phyloP scores from a whole-genome alignment of 306 rosid genomes.

The Mimosa pudica region DNA sequence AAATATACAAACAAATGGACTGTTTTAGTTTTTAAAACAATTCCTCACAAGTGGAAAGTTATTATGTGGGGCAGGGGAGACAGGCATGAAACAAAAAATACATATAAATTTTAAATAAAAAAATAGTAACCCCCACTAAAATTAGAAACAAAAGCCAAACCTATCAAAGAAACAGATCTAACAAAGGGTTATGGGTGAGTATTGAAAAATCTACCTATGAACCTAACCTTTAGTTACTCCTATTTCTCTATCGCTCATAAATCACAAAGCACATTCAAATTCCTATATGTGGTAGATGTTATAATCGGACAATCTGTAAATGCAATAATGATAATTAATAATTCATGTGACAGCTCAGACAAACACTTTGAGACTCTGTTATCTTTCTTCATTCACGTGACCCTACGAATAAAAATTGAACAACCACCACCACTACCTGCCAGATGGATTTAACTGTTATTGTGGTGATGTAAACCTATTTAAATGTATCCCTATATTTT shows the following conservation, averaged over 20 bases:
- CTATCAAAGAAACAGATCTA: background rate
- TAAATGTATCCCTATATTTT: slow-evolving; percentile 12
- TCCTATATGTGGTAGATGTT: background rate
- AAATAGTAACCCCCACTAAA: background rate
- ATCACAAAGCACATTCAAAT: background rate
- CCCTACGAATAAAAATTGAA: background rate
- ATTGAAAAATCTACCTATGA: background rate
- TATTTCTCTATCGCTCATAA: background rate
- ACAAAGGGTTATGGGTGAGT: background rate
- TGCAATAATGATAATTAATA: slow-evolving; percentile 22
- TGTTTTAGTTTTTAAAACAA: background rate
- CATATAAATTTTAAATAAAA: background rate
- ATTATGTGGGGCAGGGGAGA: background rate
- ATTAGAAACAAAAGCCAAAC: background rate
- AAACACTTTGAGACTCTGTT: background rate
- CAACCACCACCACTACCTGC: background rate
- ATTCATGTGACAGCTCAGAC: slow-evolving; percentile 18
- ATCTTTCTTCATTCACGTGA: background rate
- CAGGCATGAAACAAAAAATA: background rate
- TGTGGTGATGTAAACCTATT: background rate
- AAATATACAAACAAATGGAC: background rate
- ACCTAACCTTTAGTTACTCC: background rate
- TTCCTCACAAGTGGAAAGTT: background rate
- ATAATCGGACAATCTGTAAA: slow-evolving; percentile 38
- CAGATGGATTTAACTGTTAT: slow-evolving; percentile 33